phyloP scores from a whole-genome alignment of 805 yeast species.

The Alloascoidea africana region DNA sequence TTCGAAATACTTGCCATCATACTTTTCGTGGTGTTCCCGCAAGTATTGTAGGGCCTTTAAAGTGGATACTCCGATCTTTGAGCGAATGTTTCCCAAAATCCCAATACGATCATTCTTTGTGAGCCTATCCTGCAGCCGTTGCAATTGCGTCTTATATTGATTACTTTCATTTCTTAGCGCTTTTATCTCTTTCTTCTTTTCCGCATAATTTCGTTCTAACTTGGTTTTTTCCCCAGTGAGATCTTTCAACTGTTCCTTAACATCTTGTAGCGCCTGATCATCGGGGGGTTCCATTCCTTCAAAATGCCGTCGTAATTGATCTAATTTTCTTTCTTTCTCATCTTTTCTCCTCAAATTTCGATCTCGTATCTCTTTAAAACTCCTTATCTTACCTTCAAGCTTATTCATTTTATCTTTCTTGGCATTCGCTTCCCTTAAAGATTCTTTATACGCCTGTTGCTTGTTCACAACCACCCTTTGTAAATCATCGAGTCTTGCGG shows the following conservation, averaged over 20 bases:
- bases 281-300: neutral
- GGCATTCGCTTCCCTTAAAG: constrained; percentile 8
- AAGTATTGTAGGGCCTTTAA: constrained; percentile 27
- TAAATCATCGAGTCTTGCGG: constrained; percentile 2
- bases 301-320: neutral
- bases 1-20: constrained; percentile 36
- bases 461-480: neutral
- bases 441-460: neutral
- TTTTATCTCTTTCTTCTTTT: constrained; percentile 9
- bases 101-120: constrained; percentile 36
- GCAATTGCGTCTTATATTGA: constrained; percentile 16
- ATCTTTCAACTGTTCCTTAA: neutral
- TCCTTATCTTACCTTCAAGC: constrained; percentile 11
- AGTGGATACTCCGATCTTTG: constrained; percentile 19
- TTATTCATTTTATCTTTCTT: constrained; percentile 14
- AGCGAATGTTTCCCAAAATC: constrained; percentile 19
- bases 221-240: constrained; percentile 6
- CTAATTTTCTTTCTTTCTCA: neutral
- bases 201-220: constrained; percentile 4
- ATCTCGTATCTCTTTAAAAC: neutral
- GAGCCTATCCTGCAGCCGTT: constrained; percentile 22
- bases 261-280: constrained; percentile 4
- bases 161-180: constrained; percentile 9
- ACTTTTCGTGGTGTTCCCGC: constrained; percentile 21
- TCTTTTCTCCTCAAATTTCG: neutral